Conservation (phyloP, 768 basidiomycete genomes). For the Artomyces pyxidatus region DNA sequence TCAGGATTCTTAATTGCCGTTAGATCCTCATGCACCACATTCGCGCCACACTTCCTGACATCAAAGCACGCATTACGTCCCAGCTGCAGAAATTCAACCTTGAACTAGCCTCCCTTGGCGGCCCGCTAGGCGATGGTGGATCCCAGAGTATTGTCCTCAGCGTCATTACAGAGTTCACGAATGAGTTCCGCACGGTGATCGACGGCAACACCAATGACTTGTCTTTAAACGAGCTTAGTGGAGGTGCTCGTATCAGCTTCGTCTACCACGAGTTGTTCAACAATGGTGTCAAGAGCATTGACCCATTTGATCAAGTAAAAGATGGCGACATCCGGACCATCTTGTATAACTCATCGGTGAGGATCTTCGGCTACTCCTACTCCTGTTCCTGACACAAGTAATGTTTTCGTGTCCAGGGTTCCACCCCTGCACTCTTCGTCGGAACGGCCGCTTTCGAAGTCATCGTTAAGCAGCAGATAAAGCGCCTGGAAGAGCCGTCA, state of each 20-base stretch:
- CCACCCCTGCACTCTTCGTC: conserved; percentile 92
- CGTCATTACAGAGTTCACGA: conserved; percentile 98
- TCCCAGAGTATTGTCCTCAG: conserved; percentile 88
- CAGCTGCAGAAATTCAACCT: conserved; percentile 84
- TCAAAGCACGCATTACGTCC: conserved; percentile 90
- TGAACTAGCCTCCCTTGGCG: conserved; percentile 81
- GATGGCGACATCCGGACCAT: conserved; percentile 96
- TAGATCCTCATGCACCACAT: conserved; percentile 99
- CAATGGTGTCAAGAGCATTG: conserved; percentile 90
- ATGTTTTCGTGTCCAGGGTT: conserved; percentile 50
- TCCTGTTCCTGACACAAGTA: neutral
- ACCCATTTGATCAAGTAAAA: conserved; percentile 98
- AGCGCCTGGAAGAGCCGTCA: conserved; percentile 88
- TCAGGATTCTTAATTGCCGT: neutral
- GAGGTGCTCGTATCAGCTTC: conserved; percentile 97
- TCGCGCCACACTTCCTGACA: conserved; percentile 94
- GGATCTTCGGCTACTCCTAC: conserved; percentile 30
- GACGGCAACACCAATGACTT: conserved; percentile 97
- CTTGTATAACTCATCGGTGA: conserved; percentile 93
- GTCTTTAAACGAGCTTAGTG: conserved; percentile 92
- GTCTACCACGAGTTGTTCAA: conserved; percentile 99
- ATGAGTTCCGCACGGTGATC: conserved; percentile 93
- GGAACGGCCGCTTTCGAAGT: conserved; percentile 97
- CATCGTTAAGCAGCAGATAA: conserved; percentile 98
- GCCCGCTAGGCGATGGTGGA: conserved; percentile 75